phyloP scores from a whole-genome alignment of 2,329 filamentous ascomycete genomes.

The Aspergillus sp. region DNA sequence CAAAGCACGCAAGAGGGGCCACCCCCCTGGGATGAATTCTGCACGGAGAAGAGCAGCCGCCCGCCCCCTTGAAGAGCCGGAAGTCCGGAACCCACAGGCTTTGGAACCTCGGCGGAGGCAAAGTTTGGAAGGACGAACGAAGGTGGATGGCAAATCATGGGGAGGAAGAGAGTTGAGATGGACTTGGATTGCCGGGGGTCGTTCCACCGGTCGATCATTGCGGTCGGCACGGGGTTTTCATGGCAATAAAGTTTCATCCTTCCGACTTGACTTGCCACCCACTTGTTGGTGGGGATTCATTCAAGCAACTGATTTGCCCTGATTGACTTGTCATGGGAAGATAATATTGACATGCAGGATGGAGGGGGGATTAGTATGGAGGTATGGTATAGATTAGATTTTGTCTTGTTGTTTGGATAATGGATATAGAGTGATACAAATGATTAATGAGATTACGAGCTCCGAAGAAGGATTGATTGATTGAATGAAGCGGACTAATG shows the following conservation, averaged over 20 bases:
- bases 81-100: background rate
- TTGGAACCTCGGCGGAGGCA: slow-evolving; percentile 8
- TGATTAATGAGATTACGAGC: background rate
- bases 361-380: background rate
- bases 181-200: background rate
- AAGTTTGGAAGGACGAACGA: slow-evolving; percentile 1
- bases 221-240: slow-evolving; percentile 10
- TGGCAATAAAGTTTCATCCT: background rate
- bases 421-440: background rate
- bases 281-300: background rate
- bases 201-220: slow-evolving; percentile 20
- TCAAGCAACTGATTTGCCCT: background rate
- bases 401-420: no score
- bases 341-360: no score
- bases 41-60: background rate
- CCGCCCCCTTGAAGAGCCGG: background rate
- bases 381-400: no score
- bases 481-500: background rate
- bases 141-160: slow-evolving; percentile 14
- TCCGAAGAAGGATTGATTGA: background rate
- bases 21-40: background rate
- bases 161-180: background rate
- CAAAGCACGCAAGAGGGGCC: background rate
- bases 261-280: slow-evolving; percentile 9
- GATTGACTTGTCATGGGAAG: no score